phyloP scores from a whole-genome alignment of 441 rosid species.

The Viola pubescens region DNA sequence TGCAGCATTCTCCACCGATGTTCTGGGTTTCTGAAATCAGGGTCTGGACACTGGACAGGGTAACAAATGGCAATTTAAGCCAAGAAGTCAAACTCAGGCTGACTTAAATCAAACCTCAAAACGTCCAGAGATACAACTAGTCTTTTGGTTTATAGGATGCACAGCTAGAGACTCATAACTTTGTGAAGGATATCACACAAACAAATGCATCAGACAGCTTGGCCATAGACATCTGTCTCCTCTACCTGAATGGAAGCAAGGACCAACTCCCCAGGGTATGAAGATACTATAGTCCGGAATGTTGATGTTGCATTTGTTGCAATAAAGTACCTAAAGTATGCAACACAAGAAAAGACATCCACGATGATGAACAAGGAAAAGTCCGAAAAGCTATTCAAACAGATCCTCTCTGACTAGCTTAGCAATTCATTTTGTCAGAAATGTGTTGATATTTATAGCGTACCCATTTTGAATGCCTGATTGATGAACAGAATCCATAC shows the following conservation, averaged over 20 bases:
- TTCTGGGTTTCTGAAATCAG: conserved; percentile 57
- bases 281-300: conserved; percentile 48
- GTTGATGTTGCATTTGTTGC: conserved; percentile 59
- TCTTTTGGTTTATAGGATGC: too few relatives aligned
- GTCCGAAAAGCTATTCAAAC: neutral
- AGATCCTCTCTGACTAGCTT: neutral
- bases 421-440: neutral
- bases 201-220: conserved; percentile 1
- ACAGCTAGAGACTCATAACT: neutral
- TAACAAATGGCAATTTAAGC: neutral
- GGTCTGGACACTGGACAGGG: conserved; percentile 60
- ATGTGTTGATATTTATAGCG: neutral
- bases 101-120: too few relatives aligned
- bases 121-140: too few relatives aligned
- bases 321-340: conserved; percentile 42
- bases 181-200: neutral
- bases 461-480: conserved; percentile 49
- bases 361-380: conserved; percentile 8
- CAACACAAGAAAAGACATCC: conserved; percentile 6
- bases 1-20: conserved; percentile 73
- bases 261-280: conserved; percentile 51
- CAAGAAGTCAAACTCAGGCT: too few relatives aligned
- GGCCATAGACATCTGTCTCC: neutral
- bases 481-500: conserved; percentile 37
- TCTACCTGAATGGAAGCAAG: conserved; percentile 61